A percentile compares a stretch with the other conserved stretches of the same genome.
phyloP scores from a whole-genome alignment of 2,329 filamentous ascomycete genomes.

The Fusarium irregulare region DNA sequence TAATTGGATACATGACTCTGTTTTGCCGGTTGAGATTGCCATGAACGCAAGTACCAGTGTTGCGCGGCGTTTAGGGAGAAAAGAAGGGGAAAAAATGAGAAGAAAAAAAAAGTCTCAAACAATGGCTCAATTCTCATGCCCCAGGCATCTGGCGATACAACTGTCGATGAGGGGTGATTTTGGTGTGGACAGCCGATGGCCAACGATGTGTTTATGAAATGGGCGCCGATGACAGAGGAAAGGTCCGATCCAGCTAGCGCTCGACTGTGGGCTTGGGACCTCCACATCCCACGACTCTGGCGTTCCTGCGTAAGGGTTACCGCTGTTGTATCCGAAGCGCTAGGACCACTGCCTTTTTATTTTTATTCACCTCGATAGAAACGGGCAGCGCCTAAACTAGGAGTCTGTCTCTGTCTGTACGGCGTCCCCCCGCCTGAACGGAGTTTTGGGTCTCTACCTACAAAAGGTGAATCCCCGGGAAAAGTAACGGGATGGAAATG shows the following conservation, averaged over 20 bases:
- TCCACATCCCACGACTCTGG: constrained; percentile 44
- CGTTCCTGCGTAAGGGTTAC: constrained; percentile 49
- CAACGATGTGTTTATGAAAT: constrained; percentile 24
- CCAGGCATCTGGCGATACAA: constrained; percentile 30
- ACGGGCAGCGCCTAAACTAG: neutral
- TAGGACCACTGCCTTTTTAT: constrained; percentile 24
- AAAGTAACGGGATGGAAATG: constrained; percentile 27
- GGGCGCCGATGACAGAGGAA: constrained; percentile 42
- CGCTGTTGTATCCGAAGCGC: constrained; percentile 40
- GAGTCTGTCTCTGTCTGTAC: neutral
- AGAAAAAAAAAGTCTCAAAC: constrained; percentile 30
- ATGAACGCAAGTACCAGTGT: constrained; percentile 12
- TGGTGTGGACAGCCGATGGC: constrained; percentile 39
- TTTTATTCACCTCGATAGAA: constrained; percentile 1
- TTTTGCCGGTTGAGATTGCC: constrained; percentile 21
- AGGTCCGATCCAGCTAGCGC: constrained; percentile 46
- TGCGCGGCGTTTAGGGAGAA: constrained; percentile 17
- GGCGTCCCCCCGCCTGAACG: constrained; percentile 4
- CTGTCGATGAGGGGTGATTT: constrained; percentile 37
- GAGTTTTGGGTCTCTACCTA: neutral
- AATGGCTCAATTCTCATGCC: constrained; percentile 27
- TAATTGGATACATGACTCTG: constrained; percentile 27
- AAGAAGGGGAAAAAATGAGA: neutral
- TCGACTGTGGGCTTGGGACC: constrained; percentile 36
- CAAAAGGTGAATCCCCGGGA: constrained; percentile 1